A percentile compares a stretch with the other conserved stretches of the same genome.
Evolutionary conservation across 805 yeast species (phyloP).

Genomic region (Yamadazyma sp.): DNA sequence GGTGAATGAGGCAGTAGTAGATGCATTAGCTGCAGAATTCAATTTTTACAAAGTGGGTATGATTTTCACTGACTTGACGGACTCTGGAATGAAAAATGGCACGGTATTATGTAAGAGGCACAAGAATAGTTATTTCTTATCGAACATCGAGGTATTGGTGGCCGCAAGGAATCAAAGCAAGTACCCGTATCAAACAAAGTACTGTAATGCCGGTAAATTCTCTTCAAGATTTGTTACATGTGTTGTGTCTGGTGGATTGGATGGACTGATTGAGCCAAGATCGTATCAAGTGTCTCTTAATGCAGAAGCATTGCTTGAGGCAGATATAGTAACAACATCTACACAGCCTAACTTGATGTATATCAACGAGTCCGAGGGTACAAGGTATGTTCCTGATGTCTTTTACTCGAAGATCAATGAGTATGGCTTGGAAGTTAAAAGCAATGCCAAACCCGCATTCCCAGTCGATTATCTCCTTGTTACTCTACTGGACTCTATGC

Average conservation of each 20-base stretch:
- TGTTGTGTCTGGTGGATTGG: slow-evolving; percentile 83
- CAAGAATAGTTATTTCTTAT: slow-evolving; percentile 82
- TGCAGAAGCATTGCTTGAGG: slow-evolving; percentile 85
- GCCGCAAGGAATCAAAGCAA: slow-evolving; percentile 76
- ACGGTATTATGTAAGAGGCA: slow-evolving; percentile 91
- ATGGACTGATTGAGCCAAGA: slow-evolving; percentile 86
- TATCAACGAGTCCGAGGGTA: slow-evolving; percentile 68
- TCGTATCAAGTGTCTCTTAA: slow-evolving; percentile 86
- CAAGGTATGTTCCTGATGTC: slow-evolving; percentile 91
- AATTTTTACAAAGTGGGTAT: slow-evolving; percentile 78
- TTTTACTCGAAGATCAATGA: slow-evolving; percentile 83
- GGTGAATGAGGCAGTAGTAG: slow-evolving; percentile 55
- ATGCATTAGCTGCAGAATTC: slow-evolving; percentile 52
- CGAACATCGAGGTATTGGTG: slow-evolving; percentile 82
- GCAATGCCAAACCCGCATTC: slow-evolving; percentile 85
- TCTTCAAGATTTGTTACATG: slow-evolving; percentile 94
- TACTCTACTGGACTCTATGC: slow-evolving; percentile 91
- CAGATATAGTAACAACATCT: slow-evolving; percentile 82
- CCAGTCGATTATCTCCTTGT: slow-evolving; percentile 90
- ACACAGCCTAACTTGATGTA: slow-evolving; percentile 88
- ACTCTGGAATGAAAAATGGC: slow-evolving; percentile 84
- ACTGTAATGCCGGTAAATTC: slow-evolving; percentile 61
- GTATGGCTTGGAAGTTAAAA: slow-evolving; percentile 83
- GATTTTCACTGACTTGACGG: slow-evolving; percentile 85
- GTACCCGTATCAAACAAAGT: slow-evolving; percentile 62